Conservation (phyloP, 345 rosid genomes). For the Bruguiera parviflora region DNA sequence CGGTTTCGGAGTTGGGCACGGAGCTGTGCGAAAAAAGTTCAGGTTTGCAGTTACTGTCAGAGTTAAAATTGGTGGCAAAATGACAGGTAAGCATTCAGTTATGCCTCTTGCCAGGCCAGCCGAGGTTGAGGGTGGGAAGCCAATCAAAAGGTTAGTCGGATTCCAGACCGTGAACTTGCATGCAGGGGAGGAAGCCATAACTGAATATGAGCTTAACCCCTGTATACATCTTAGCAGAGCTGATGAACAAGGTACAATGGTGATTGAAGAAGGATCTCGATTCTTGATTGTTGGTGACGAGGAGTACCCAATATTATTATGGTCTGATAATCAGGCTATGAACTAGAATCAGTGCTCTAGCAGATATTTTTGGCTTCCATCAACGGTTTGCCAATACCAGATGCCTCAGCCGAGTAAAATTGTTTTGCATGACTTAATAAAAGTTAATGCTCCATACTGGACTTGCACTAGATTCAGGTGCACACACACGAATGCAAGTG, state of each 20-base stretch:
- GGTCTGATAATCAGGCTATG: conserved; percentile 23
- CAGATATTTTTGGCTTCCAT: conserved; percentile 5
- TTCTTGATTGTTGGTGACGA: conserved; percentile 67
- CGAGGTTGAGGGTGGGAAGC: conserved; percentile 46
- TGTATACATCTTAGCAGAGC: conserved; percentile 71
- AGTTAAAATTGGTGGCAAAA: conserved; percentile 57
- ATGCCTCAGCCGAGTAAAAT: neutral
- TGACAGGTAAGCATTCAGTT: conserved; percentile 70
- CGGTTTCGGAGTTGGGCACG: conserved; percentile 49
- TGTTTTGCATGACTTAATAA: neutral
- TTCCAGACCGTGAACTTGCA: conserved; percentile 62
- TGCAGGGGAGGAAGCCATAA: conserved; percentile 48
- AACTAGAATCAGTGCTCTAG: neutral
- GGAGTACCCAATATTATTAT: conserved; percentile 47
- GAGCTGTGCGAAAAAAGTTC: conserved; percentile 40
- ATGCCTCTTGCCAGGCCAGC: conserved; percentile 55
- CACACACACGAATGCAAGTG: no score
- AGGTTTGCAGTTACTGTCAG: conserved; percentile 41
- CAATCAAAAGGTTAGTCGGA: conserved; percentile 61
- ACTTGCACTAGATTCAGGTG: no score
- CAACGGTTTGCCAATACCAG: conserved; percentile 7
- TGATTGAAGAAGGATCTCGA: conserved; percentile 64
- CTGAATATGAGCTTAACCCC: conserved; percentile 49
- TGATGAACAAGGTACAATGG: conserved; percentile 60
- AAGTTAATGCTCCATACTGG: neutral